Evolutionary conservation across 2,329 filamentous ascomycete species (phyloP), one percentile per base, ranked within the genome.

Genomic region (Hypoxylon sp.): DNA sequence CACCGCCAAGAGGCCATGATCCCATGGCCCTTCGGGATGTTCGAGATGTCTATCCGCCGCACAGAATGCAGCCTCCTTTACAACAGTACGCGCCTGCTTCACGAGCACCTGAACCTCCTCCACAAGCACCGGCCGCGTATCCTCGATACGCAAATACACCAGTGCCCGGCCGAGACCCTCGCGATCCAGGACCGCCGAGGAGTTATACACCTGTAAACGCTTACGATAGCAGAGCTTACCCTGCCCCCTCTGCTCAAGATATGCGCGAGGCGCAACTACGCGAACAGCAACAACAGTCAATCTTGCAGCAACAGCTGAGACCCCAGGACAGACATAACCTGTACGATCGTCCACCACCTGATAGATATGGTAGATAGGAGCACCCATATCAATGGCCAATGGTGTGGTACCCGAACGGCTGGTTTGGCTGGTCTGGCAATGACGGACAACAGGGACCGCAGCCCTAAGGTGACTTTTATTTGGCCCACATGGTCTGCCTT

Each of bases 141-240:
- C 69, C 78, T 19, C 79, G 82, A 5, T 85, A 85, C 67, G 76
- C 79, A 7, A 80, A 77, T 12, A 81, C 82, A 2, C 80, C 83
- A 1, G 80, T 75, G 1, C 80, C 81, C 3, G 71, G 72, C 4
- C 77, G 74, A 9, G 78, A 78, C 29, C 77, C 80, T 48, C 79
- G 82, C 45, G 83, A 84, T 63, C 79, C 83, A 8, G 77, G 79
- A 16, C 79, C 80, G 1, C 76, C 76, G 0, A 80, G 83, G 19
- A 84, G 81, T 70, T 84, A 82, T 70, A 84, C 83, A 1, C 82
- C 83, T 2, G 79, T 78, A 9, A 69, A 71, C 3, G 70, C 74
- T 1, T 84, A 84, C 57, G 82, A 85, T 27, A 66, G 61, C 5
- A 77, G 82, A 14, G 79, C 78, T 5, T 82, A 82, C 54, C 77